Evolutionary conservation across 2,329 filamentous ascomycete species (phyloP).

Genomic region (Fusarium miscanthi): DNA sequence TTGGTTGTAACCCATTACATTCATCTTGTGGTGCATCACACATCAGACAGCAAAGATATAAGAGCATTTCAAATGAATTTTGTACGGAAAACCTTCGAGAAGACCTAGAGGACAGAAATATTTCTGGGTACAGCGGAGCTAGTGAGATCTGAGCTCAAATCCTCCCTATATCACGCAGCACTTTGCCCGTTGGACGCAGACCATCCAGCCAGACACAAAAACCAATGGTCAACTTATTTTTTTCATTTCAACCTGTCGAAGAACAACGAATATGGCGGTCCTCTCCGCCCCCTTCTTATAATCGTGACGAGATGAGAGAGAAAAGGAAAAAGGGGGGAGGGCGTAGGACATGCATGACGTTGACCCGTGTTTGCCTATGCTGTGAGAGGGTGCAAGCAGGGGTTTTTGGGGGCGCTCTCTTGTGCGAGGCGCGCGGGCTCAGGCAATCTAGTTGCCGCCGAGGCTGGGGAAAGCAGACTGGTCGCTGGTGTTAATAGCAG

Average conservation of each 20-base stretch:
- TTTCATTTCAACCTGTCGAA: conserved; percentile 47
- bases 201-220: conserved; percentile 39
- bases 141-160: conserved; percentile 42
- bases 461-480: conserved; percentile 71
- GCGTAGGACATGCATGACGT: conserved; percentile 33
- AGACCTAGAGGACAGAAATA: conserved; percentile 48
- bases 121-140: conserved; percentile 43
- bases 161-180: conserved; percentile 32
- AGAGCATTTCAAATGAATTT: conserved; percentile 47
- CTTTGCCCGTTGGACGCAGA: conserved; percentile 26
- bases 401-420: conserved; percentile 33
- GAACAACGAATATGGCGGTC: conserved; percentile 45
- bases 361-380: conserved; percentile 38
- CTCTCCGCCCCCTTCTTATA: conserved; percentile 27
- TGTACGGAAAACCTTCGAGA: conserved; percentile 47
- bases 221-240: conserved; percentile 49
- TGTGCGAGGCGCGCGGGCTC: conserved; percentile 21
- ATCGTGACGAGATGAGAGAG: conserved; percentile 13
- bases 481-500: conserved; percentile 64
- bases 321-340: conserved; percentile 16
- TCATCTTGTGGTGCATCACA: conserved; percentile 2
- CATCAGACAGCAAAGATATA: not conserved
- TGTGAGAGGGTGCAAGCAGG: conserved; percentile 21
- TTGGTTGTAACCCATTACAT: not conserved
- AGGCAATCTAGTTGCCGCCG: conserved; percentile 60